Evolutionary conservation across 805 yeast genomes (phyloP).

Genomic region (Candida adriatica): DNA sequence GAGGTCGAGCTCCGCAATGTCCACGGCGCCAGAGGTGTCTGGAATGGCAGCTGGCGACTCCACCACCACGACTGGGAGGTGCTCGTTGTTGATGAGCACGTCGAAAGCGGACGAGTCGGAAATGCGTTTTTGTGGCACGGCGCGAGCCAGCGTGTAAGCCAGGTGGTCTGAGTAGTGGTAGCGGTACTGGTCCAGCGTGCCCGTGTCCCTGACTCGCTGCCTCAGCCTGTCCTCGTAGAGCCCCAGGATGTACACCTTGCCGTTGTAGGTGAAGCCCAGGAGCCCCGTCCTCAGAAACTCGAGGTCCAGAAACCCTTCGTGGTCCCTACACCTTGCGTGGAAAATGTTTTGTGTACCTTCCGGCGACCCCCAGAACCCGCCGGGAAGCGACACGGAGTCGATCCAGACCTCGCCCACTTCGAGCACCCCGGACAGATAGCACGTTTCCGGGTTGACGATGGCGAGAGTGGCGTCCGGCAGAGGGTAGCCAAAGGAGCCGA

Average conservation of each 20-base stretch:
- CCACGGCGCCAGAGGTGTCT: slow-evolving; percentile 24
- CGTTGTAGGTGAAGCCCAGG: slow-evolving; percentile 81
- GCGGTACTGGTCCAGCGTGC: slow-evolving; percentile 27
- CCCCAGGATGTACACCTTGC: slow-evolving; percentile 84
- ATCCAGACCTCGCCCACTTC: slow-evolving; percentile 97
- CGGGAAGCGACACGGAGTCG: slow-evolving; percentile 86
- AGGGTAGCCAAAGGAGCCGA: slow-evolving; percentile 93
- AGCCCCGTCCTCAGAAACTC: slow-evolving; percentile 88
- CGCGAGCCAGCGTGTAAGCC: slow-evolving; percentile 74
- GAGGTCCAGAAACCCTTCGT: slow-evolving; percentile 60
- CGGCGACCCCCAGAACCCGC: slow-evolving; percentile 75
- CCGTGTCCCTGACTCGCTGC: slow-evolving; percentile 42
- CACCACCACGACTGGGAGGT: slow-evolving; percentile 76
- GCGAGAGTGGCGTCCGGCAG: slow-evolving; percentile 92
- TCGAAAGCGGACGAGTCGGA: slow-evolving; percentile 93
- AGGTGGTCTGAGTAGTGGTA: slow-evolving; percentile 87
- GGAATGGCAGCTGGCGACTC: slow-evolving; percentile 56
- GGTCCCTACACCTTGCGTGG: slow-evolving; percentile 74
- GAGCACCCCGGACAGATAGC: slow-evolving; percentile 60
- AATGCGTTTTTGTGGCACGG: slow-evolving; percentile 57
- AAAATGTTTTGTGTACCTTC: slow-evolving; percentile 68
- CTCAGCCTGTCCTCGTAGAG: slow-evolving; percentile 86
- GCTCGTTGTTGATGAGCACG: slow-evolving; percentile 62
- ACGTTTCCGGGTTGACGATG: slow-evolving; percentile 89
- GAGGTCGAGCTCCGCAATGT: slow-evolving; percentile 38